These are phyloP conservation scores for Echium plantagineum DNA, from an alignment of 257 asterid species.

Conservation along the genomic window DNA sequence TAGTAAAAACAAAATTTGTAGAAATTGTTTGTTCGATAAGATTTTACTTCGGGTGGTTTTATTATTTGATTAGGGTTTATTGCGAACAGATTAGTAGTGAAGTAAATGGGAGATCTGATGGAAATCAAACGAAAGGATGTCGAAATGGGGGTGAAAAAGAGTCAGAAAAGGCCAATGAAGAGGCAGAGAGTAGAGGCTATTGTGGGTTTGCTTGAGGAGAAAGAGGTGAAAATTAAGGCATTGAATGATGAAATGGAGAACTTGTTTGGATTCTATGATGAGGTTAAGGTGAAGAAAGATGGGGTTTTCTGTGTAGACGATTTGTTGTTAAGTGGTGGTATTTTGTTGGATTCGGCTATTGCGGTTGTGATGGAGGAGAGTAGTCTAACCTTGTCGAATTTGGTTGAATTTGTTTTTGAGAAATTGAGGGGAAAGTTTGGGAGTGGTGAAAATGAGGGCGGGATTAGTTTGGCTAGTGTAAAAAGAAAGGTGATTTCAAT, in stretches of 20 bases:
- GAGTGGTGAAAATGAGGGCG: conserved; percentile 12
- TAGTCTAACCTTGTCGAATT: conserved; percentile 52
- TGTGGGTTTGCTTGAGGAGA: conserved; percentile 29
- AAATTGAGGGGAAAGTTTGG: conserved; percentile 33
- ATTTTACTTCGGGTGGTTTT: no score
- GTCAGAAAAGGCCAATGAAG: neutral
- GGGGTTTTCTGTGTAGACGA: conserved; percentile 24
- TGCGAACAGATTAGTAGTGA: no score
- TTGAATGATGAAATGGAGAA: conserved; percentile 43
- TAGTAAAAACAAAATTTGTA: no score
- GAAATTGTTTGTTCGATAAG: no score
- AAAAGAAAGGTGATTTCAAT: conserved; percentile 52
- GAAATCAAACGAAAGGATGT: neutral
- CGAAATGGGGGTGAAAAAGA: no score
- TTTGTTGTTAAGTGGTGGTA: conserved; percentile 4
- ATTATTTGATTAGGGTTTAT: no score
- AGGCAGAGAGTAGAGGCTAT: conserved; percentile 18
- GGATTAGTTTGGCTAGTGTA: conserved; percentile 46
- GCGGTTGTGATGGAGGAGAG: conserved; percentile 81
- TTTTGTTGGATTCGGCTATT: conserved; percentile 30
- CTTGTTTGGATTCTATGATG: conserved; percentile 33
- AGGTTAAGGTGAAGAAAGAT: conserved; percentile 19
- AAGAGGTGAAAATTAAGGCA: conserved; percentile 26
- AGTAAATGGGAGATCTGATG: neutral
- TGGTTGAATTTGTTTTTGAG: conserved; percentile 52